Conservation (phyloP, 2,329 filamentous ascomycete genomes). For the Orbilia oligospora region DNA sequence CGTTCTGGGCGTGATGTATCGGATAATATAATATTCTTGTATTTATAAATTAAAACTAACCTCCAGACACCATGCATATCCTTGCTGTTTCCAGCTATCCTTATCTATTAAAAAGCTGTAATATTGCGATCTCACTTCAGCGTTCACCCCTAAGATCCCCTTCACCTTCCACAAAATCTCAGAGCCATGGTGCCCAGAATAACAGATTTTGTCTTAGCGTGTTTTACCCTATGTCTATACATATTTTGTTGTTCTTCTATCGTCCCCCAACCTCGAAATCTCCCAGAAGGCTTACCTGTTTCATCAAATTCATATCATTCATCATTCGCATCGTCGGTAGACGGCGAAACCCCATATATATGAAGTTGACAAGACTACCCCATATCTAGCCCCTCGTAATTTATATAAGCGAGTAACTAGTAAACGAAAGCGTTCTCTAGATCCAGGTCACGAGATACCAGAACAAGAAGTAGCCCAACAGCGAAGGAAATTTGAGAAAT, state of each 20-base stretch:
- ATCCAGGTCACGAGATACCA: neutral
- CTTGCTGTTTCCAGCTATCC: too few species aligned
- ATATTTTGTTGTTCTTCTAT: neutral
- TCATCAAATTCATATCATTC: neutral
- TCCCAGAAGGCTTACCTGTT: neutral
- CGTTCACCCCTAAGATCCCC: too few species aligned
- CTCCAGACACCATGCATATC: too few species aligned
- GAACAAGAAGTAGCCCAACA: neutral
- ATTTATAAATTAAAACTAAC: too few species aligned
- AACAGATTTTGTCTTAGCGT: neutral
- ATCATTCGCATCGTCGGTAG: neutral
- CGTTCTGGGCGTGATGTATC: too few species aligned
- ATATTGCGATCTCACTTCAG: too few species aligned
- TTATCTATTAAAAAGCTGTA: too few species aligned
- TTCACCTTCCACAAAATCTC: neutral
- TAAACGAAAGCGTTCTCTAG: neutral
- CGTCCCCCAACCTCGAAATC: neutral
- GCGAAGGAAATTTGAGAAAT: neutral
- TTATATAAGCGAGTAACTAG: neutral
- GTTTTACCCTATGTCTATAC: neutral
- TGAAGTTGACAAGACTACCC: neutral
- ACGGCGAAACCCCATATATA: neutral
- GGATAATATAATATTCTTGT: too few species aligned
- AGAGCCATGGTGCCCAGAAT: neutral
- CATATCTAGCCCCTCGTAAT: neutral